Evolutionary conservation across 1,284 basidiomycete genomes (phyloP).

Genomic region (Ustilago nuda): DNA sequence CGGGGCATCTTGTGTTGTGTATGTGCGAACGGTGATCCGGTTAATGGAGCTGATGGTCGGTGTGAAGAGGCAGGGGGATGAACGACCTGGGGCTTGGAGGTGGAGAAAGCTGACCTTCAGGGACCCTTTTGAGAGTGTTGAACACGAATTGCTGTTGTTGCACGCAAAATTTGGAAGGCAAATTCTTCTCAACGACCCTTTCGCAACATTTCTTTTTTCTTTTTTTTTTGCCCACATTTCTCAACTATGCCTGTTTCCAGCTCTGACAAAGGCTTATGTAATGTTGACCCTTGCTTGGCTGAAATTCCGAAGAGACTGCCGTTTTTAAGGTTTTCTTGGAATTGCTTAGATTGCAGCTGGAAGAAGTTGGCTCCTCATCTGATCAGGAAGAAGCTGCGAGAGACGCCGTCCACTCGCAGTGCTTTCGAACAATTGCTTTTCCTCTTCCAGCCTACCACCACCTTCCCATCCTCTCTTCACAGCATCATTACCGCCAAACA

Average conservation of each 20-base stretch:
- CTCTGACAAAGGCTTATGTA: slow-evolving; percentile 40
- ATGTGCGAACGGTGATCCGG: not conserved
- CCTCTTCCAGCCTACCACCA: not conserved
- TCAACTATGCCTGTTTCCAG: slow-evolving; percentile 11
- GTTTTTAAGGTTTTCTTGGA: slow-evolving; percentile 20
- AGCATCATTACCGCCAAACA: slow-evolving; percentile 6
- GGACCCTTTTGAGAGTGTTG: not conserved
- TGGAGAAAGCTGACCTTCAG: slow-evolving; percentile 18
- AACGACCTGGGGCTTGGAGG: slow-evolving; percentile 7
- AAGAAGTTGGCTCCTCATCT: slow-evolving; percentile 16
- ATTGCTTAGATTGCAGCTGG: not conserved
- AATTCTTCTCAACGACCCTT: slow-evolving; percentile 47
- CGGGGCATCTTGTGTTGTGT: slow-evolving; percentile 63
- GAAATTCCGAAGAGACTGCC: slow-evolving; percentile 14
- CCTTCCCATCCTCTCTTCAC: not conserved
- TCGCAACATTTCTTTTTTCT: slow-evolving; percentile 11
- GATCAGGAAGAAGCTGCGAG: slow-evolving; percentile 18
- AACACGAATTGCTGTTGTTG: not conserved
- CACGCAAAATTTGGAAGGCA: slow-evolving; percentile 40
- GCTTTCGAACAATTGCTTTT: not conserved
- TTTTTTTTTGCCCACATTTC: not conserved
- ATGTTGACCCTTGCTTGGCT: not conserved
- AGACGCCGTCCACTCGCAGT: not conserved
- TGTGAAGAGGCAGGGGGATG: not conserved
- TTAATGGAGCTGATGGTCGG: not conserved